A percentile compares a stretch with the other conserved stretches of the same genome.
phyloP scores from a whole-genome alignment of 495 filamentous ascomycete species.

The Acidomyces sp. region DNA sequence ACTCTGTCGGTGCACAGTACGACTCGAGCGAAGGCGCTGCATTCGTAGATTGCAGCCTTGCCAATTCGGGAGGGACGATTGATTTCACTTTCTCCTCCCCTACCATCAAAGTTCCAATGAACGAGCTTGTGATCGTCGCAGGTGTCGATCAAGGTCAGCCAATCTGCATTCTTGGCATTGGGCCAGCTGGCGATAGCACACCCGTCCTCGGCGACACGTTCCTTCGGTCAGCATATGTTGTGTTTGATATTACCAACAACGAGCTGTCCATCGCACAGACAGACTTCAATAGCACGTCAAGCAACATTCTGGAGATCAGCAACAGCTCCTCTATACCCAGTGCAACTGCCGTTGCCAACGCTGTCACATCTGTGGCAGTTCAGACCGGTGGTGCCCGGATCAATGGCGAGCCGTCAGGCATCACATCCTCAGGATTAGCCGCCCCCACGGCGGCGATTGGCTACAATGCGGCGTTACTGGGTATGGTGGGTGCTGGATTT shows the following conservation, averaged over 20 bases:
- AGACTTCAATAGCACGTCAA: slow-evolving; percentile 57
- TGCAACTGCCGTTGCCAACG: slow-evolving; percentile 52
- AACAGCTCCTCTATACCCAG: slow-evolving; percentile 54
- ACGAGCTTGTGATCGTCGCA: slow-evolving; percentile 64
- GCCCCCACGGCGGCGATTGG: slow-evolving; percentile 11
- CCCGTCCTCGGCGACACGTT: slow-evolving; percentile 85
- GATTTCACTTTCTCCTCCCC: slow-evolving; percentile 59
- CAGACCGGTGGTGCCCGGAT: slow-evolving; percentile 22
- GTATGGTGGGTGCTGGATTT: slow-evolving; percentile 12
- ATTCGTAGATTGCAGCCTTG: slow-evolving; percentile 61
- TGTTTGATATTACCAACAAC: slow-evolving; percentile 81
- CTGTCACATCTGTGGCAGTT: slow-evolving; percentile 37
- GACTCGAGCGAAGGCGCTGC: slow-evolving; percentile 43
- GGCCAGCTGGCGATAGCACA: slow-evolving; percentile 50
- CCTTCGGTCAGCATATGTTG: slow-evolving; percentile 79
- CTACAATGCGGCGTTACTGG: slow-evolving; percentile 13
- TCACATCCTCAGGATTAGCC: slow-evolving; percentile 8
- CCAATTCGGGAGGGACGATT: slow-evolving; percentile 36
- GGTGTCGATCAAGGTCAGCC: slow-evolving; percentile 33
- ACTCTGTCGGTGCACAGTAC: slow-evolving; percentile 51
- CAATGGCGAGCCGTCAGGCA: neutral
- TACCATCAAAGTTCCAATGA: slow-evolving; percentile 57
- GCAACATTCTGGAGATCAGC: slow-evolving; percentile 59
- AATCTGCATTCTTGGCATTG: slow-evolving; percentile 56
- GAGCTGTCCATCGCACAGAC: slow-evolving; percentile 79